phyloP scores from a whole-genome alignment of 805 yeast species.

The Brettanomyces naardenensis region DNA sequence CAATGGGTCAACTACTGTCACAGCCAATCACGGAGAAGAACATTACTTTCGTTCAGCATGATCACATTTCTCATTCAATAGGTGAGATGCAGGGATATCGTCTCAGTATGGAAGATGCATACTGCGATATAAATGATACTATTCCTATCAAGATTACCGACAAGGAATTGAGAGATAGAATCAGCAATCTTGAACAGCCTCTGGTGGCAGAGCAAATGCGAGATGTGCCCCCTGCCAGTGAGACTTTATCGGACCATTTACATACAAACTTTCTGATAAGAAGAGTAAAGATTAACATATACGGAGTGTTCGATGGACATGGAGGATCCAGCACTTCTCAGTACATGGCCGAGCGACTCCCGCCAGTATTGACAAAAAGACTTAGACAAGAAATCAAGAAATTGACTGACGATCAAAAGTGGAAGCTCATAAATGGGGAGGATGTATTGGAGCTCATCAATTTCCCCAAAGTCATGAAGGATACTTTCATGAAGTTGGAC shows the following conservation, averaged over 20 bases:
- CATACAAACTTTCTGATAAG: not conserved
- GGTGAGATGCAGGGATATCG: constrained; percentile 80
- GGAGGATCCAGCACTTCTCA: constrained; percentile 63
- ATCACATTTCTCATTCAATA: constrained; percentile 46
- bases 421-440: constrained; percentile 6
- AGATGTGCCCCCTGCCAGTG: not conserved
- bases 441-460: constrained; percentile 18
- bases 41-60: constrained; percentile 38
- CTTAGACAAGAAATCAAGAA: constrained; percentile 11
- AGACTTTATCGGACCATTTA: not conserved
- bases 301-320: constrained; percentile 79
- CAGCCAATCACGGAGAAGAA: constrained; percentile 67
- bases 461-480: constrained; percentile 28
- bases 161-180: not conserved
- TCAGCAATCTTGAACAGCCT: not conserved
- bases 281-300: constrained; percentile 30
- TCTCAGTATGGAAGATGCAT: constrained; percentile 71
- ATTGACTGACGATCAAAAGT: constrained; percentile 12
- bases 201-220: not conserved
- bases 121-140: constrained; percentile 34
- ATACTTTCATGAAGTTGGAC: constrained; percentile 39
- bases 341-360: constrained; percentile 37
- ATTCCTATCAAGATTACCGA: constrained; percentile 7
- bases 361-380: constrained; percentile 14
- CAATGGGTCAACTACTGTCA: constrained; percentile 71